Evolutionary conservation across 75 land plant genomes (phyloP), one percentile per base, ranked within the genome.

Genomic region (Cupressus sempervirens): DNA sequence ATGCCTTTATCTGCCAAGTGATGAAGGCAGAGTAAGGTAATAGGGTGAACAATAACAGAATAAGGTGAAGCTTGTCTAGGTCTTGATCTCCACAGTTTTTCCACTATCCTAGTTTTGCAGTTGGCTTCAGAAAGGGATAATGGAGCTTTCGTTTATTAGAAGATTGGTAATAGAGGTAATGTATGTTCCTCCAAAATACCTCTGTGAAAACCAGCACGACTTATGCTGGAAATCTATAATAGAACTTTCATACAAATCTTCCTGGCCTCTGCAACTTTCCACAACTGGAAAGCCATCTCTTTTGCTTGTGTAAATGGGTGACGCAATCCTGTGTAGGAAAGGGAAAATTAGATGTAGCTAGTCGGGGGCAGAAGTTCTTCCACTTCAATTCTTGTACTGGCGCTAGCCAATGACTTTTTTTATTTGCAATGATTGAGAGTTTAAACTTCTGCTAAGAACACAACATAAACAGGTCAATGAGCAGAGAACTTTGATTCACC

Each of bases 391-490:
- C 91, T 86, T 6, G 96, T 90, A 82, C 91, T 93, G 54, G 89
- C 89, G 56, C 86, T 88, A 45, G 87, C 84, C 88, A 87, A 84
- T 81, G 87, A 90, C 84, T 84, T 93, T 83, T 86, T 93, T 11
- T 90, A 83, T 72, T 92, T 87, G 62, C 84, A 65, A 52, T 84
- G 88, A 83, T 91, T 91, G 41, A 93, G 84, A 32, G 88, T 88
- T 84, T 96, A 94, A 76, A 96, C 98, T 85, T 96, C 95, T 50
- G 93, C 95, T 76, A 83, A 84, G 83, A 97, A 96, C 67, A 93
- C 73, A 41, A 94, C 93, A 80, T 86, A 92, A 50, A 97, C 98
- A 50, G 99, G 96, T 83, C 99, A 89, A 80, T 97, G 99, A 82
- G 96, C 98, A 7, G 99, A 97, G 53, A 96, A 92, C 80, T 86